A percentile compares a stretch with the other conserved stretches of the same genome.
Conservation (phyloP, 805 yeast species). For the Saccharomycopsis oosterbeekiorum region DNA sequence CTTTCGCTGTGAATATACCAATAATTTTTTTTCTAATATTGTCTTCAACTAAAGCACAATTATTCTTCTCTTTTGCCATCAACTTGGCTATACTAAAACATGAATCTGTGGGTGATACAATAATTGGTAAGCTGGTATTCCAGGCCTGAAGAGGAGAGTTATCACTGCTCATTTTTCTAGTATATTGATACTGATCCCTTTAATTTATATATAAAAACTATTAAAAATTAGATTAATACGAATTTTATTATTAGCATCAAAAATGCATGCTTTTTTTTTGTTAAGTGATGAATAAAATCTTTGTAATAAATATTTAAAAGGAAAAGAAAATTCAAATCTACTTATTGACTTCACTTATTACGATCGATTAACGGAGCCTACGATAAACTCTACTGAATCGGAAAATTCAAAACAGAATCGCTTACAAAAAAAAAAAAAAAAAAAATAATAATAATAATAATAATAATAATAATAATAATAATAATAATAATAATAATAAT, state of each 20-base stretch:
- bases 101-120: constrained; percentile 27
- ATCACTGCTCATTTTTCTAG: neutral
- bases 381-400: neutral
- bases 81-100: constrained; percentile 27
- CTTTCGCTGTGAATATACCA: constrained; percentile 39
- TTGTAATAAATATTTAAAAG: neutral
- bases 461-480: neutral
- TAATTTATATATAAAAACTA: neutral
- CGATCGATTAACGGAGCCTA: neutral
- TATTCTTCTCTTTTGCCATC: constrained; percentile 32
- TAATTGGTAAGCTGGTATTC: constrained; percentile 29
- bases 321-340: neutral
- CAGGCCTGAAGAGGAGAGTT: constrained; percentile 13
- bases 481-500: neutral
- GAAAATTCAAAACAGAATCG: neutral
- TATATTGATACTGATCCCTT: neutral
- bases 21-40: constrained; percentile 22
- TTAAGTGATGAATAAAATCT: neutral
- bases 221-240: neutral
- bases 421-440: neutral
- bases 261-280: neutral
- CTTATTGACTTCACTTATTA: neutral
- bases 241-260: neutral
- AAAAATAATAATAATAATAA: neutral
- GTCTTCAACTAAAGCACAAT: constrained; percentile 32